Base-by-base conservation (phyloP, 2,329 filamentous ascomycete species). In the Aspergillus ochraceus region DNA sequence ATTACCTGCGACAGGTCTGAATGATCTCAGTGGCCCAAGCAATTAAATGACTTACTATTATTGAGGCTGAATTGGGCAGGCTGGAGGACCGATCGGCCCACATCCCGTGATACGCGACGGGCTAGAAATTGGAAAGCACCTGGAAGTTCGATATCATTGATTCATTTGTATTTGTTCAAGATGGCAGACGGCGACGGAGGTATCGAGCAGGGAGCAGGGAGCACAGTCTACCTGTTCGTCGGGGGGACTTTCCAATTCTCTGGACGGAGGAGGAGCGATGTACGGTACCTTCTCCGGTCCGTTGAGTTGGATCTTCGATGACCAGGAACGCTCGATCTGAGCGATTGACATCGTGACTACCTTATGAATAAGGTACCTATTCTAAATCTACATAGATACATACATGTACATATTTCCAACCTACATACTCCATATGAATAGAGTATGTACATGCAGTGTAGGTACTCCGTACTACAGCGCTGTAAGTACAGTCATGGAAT, bases 41-140 rank as follows among this genome's bases (percentile, higher is more conserved):
- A 29, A 36, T 17, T 36, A 36, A 17, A 36, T 17, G 32, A 17
- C 32, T 36, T n/a, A 42, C 17, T n/a, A 42, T 42, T 42, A 47
- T 47, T 20, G 45, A 47, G 45, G 45, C 45, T 47, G 45, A 22
- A 47, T 20, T 24, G 22, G 36, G 36, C 49, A 50, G 57, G 42
- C 57, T 51, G 58, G 52, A 62, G 60, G 50, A 50, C 60, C 57
- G 58, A 60, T 60, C 58, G 60, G 52, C 58, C 60, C 60, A 62
- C 59, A 59, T 63, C 54, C 61, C 56, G 59, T 53, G 53, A 59
- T 59, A 63, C 56, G 56, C 51, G 54, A 60, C 22, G 45, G 45
- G 45, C 45, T 47, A 47, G 45, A 42, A 42, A 17, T 42, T 42
- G 36, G 36, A 42, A 42, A 6, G 17, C 14, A 17, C 14, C 12